These are phyloP conservation scores for Chaetomium olivaceum DNA, from an alignment of 2,329 filamentous ascomycete species.

Conservation along the genomic window DNA sequence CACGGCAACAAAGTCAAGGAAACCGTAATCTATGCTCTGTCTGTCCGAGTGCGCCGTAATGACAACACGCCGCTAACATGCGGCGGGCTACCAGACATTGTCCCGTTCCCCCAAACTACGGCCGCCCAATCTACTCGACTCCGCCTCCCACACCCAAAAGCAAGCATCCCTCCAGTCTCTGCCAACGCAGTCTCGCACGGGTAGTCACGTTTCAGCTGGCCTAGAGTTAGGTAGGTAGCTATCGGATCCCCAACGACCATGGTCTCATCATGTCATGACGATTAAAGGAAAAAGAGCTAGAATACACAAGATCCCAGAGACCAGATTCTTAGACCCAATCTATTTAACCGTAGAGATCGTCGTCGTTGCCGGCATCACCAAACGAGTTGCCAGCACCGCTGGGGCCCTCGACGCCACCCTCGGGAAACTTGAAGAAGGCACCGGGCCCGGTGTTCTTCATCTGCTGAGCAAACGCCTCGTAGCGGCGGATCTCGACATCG, in stretches of 20 bases:
- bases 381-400: conserved; percentile 64
- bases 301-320: conserved; percentile 41
- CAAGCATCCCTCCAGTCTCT: conserved; percentile 6
- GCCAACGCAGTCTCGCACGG: background rate
- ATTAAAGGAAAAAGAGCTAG: conserved; percentile 43
- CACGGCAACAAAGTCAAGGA: background rate
- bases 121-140: conserved; percentile 1
- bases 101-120: background rate
- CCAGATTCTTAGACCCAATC: background rate
- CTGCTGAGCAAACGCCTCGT: conserved; percentile 97
- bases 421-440: conserved; percentile 97
- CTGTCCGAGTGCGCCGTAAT: conserved; percentile 2
- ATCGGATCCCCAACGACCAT: background rate
- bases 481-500: conserved; percentile 95
- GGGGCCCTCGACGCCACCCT: conserved; percentile 67
- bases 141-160: conserved; percentile 12
- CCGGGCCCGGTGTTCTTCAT: conserved; percentile 98
- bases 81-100: background rate
- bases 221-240: conserved; percentile 1
- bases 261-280: conserved; percentile 11
- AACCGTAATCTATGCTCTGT: conserved; percentile 6
- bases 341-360: conserved; percentile 91
- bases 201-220: background rate
- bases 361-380: conserved; percentile 87
- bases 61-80: background rate